Evolutionary conservation across 164 flowering plant species (phyloP).

Genomic region (Annona cherimola): DNA sequence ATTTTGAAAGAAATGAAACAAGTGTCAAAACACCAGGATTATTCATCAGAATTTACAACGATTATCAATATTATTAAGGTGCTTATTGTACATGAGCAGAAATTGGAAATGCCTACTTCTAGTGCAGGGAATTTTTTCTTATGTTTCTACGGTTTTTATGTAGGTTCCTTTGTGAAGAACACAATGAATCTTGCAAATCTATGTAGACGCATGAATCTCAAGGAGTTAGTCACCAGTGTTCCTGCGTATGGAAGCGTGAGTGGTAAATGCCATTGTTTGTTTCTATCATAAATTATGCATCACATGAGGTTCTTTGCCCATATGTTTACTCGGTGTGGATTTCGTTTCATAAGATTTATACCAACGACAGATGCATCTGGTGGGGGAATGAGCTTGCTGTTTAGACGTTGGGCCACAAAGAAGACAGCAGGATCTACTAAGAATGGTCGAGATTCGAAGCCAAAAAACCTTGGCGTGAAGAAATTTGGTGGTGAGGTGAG

Average conservation of each 20-base stretch:
- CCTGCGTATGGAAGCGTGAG: constrained; percentile 39
- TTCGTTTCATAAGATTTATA: not conserved
- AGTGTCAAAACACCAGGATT: too few species aligned
- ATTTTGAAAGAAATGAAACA: too few species aligned
- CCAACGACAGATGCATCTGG: constrained; percentile 45
- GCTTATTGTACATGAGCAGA: too few species aligned
- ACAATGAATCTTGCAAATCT: constrained; percentile 44
- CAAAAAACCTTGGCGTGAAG: constrained; percentile 89
- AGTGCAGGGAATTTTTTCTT: too few species aligned
- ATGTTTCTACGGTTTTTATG: too few species aligned
- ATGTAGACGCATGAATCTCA: constrained; percentile 42
- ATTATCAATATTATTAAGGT: too few species aligned
- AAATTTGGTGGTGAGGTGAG: constrained; percentile 98
- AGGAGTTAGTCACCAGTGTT: constrained; percentile 43
- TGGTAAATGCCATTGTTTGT: constrained; percentile 27
- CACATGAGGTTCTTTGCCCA: not conserved
- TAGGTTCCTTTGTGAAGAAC: not conserved
- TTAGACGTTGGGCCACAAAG: constrained; percentile 94
- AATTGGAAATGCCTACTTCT: too few species aligned
- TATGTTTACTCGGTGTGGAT: too few species aligned
- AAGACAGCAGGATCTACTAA: constrained; percentile 92
- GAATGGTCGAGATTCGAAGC: constrained; percentile 93
- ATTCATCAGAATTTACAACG: too few species aligned
- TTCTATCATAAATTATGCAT: not conserved
- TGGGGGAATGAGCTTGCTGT: constrained; percentile 57